Base-by-base conservation (phyloP, 257 asterid species). In the Cruciata laevipes region DNA sequence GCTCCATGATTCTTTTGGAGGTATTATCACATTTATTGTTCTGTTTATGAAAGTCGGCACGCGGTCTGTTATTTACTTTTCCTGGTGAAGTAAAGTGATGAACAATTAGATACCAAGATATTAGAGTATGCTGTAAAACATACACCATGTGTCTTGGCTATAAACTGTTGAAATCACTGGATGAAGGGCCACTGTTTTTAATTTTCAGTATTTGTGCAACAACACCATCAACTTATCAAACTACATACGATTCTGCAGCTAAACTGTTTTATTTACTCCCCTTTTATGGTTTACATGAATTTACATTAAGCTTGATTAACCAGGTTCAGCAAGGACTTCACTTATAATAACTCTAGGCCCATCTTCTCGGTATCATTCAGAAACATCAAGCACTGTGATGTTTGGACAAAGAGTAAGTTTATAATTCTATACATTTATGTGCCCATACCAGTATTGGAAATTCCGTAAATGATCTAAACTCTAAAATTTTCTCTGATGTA, bases 241-340 rank as follows among this genome's bases (percentile, higher is more conserved):
- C 17, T 55, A 6, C 3, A 55, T 63, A 30, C 64, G 30, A 37
- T 6, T 56, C 20, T 6, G 24, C 33, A 25, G 70, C 75, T 71
- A 52, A 61, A 35, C 12, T 25, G 12, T 25, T 42, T 55, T 58
- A 42, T 20, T 23, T 21, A 49, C 30, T 44, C 67, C 52, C 59
- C 21, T n/a, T 32, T 20, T 67, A 33, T 55, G 25, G 25, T 63
- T 56, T 63, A n/a, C 69, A 56, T 57, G 49, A 60, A 31, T 74
- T 60, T 53, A 49, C 51, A 31, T 38, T 69, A 61, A 67, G 72
- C 66, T 71, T 57, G 66, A 69, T 74, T 63, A 40, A 67, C 74
- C 88, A 91, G 97, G 97, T 72, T 91, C 97, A 68, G 97, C 97
- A 69, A 86, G 94, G 84, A 91, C 97, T 71, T 91, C 97, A 52